Evolutionary conservation across 106 monocot species (phyloP), one percentile per base, ranked within the genome.

Genomic region (Dioscorea alata): DNA sequence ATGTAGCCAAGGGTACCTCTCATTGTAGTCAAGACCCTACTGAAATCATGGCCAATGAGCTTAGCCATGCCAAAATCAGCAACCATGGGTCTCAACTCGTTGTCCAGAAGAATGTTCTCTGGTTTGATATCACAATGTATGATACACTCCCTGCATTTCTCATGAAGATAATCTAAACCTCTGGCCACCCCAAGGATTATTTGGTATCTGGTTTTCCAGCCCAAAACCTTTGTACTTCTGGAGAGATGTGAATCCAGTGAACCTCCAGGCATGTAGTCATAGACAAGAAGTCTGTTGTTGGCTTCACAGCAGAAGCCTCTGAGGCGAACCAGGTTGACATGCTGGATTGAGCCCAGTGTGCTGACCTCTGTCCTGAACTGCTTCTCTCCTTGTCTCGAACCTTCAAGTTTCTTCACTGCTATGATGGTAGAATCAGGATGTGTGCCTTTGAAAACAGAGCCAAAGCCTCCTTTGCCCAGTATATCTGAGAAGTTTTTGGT

Each of bases 41-140:
- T 83, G 48, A 87, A 87, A 24, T 87, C 83, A 10, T 72, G 74
- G 13, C 80, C 87, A 8, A 87, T 63, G 12, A 87, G 79, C 65
- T 87, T 87, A 12, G 87, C 75, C 78, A 87, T 76, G 54, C 86
- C 83, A 23, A 86, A 86, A 50, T 86, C 86, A 4, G 86, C 52
- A 13, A 86, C 70, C 68, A 80, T 86, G 13, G 86, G 66, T 57
- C 69, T 53, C 17, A 76, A 80, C 13, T 68, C 52, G 2, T 69
- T 70, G 33, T 86, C 83, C 61, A 86, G 68, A 7, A 86, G 82
- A 67, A 86, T 72, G 64, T 83, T 88, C 14, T 78, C 80, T 4
- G 74, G 79, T 50, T 80, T 80, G 4, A 80, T 64, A 20, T 80
- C 79, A 25, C 79, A 80, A n/a, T n/a, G n/a, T n/a, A n/a, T n/a